Conservation (phyloP, 805 yeast species). For the Saturnispora dispora region DNA sequence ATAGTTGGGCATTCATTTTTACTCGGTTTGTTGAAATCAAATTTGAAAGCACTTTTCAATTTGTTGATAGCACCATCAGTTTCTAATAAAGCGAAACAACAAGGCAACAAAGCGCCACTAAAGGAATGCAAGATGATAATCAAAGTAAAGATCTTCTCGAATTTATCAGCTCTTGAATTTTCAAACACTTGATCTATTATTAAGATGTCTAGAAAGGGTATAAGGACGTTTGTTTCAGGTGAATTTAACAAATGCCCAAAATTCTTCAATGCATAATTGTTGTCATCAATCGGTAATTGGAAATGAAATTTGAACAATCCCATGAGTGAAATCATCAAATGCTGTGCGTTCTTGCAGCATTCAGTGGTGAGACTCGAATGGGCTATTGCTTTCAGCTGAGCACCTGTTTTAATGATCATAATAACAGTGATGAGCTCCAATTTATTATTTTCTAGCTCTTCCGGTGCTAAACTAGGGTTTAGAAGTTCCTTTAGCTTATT, state of each 20-base stretch:
- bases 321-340: conserved; percentile 13
- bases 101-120: conserved; percentile 14
- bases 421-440: conserved; percentile 22
- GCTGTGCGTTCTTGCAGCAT: conserved; percentile 11
- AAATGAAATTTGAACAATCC: conserved; percentile 22
- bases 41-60: conserved; percentile 6
- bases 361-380: conserved; percentile 10
- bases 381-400: conserved; percentile 12
- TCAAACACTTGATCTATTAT: conserved; percentile 13
- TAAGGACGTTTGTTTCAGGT: conserved; percentile 4
- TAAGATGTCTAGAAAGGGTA: conserved; percentile 13
- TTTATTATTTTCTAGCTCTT: conserved; percentile 12
- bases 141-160: conserved; percentile 18
- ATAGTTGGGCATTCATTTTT: conserved; percentile 1
- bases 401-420: conserved; percentile 16
- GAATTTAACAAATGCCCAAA: conserved; percentile 18
- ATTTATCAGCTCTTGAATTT: conserved; percentile 14
- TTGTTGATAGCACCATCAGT: not conserved
- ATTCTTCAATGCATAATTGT: conserved; percentile 21
- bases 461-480: not conserved
- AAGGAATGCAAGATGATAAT: conserved; percentile 18
- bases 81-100: conserved; percentile 3
- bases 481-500: not conserved
- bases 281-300: conserved; percentile 18
- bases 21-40: not conserved